phyloP scores from a whole-genome alignment of 2,329 filamentous ascomycete genomes.

The Colletotrichum acutatum region DNA sequence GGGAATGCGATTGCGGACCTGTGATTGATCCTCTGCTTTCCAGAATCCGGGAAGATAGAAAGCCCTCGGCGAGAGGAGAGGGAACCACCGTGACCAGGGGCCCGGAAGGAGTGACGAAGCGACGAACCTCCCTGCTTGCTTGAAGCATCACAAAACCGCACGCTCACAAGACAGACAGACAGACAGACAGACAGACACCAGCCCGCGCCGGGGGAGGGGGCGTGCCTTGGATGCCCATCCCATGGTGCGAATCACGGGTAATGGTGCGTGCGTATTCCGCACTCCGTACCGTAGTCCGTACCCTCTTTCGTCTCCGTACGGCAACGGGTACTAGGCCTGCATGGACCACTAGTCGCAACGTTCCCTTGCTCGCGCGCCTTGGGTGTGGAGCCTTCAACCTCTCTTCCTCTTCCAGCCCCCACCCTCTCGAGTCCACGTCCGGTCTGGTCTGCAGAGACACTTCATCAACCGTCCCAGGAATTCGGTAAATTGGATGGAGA shows the following conservation, averaged over 20 bases:
- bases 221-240: neutral
- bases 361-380: constrained; percentile 6
- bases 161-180: too few relatives aligned
- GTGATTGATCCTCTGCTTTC: constrained; percentile 19
- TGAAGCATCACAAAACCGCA: neutral
- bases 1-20: constrained; percentile 6
- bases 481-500: constrained; percentile 30
- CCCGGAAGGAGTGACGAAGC: constrained; percentile 23
- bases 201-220: too few relatives aligned
- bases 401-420: neutral
- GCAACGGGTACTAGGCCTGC: neutral
- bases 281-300: neutral
- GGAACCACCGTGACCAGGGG: neutral
- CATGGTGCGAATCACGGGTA: constrained; percentile 16
- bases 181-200: too few relatives aligned
- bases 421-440: neutral
- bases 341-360: constrained; percentile 6
- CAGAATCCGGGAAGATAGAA: constrained; percentile 28
- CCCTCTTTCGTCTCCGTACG: neutral
- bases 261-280: constrained; percentile 26
- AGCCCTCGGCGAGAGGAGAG: constrained; percentile 3
- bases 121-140: constrained; percentile 22
- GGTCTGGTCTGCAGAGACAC: constrained; percentile 24
- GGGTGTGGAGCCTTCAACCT: constrained; percentile 5
- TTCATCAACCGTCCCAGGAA: constrained; percentile 31